Evolutionary conservation across 2,329 filamentous ascomycete genomes (phyloP), one percentile per base, ranked within the genome.

Genomic region (Cordyceps cicadae): DNA sequence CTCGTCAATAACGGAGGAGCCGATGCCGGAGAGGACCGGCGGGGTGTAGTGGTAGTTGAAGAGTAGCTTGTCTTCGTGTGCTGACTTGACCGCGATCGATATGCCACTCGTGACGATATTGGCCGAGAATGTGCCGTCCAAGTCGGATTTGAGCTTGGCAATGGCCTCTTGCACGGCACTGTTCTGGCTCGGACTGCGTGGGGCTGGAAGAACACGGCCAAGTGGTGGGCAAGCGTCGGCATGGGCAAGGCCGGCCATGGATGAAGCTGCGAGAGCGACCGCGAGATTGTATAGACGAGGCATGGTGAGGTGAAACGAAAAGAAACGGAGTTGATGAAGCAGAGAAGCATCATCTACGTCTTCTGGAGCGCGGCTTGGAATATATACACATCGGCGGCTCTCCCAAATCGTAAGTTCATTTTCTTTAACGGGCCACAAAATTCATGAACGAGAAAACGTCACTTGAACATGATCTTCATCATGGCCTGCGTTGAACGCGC

Each of bases 31-130:
- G 7, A 63, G 61, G 0, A 65, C 66, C 0, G 70, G 64, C 0
- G 76, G 76, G 0, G 77, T 79, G 62, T 74, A 71, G 64, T 77
- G 72, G 54, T 74, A 70, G 34, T 76, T 72, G 52, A 79, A 68
- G 12, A 79, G 63, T 1, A 70, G 67, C 0, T 63, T 62, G 45
- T 68, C 65, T 59, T 78, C 75, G 48, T 78, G 72, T 52, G 77
- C 72, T 0, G 77, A 77, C 64, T 76, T 74, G 54, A 77, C 71
- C 0, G 68, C 72, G 1, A 79, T 64, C 0, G 76, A 74, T 9
- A 78, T 61, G 1, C 69, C 76, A 0, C 74, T 75, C 0, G 66
- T 59, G 24, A 71, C 68, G 50, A 76, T 70, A 0, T 45, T 24
- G 0, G 67, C 53, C 0, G 69, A 68, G 2, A 71, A 48, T n/a